Conservation (phyloP, 805 yeast species). For the Candida argentea region DNA sequence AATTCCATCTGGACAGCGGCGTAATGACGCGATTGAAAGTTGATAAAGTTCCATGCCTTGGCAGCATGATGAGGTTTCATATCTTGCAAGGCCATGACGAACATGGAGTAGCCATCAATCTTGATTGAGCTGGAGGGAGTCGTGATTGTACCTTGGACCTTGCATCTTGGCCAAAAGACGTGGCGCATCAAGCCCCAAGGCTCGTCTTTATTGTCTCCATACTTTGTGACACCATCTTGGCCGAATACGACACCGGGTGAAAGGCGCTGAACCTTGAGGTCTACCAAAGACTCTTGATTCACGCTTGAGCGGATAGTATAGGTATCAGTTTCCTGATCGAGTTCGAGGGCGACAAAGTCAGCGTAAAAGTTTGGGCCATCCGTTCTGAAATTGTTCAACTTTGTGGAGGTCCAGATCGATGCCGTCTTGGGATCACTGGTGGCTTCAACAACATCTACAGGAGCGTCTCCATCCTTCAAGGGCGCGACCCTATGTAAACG, state of each 20-base stretch:
- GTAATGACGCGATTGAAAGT: conserved; percentile 68
- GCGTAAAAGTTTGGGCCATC: conserved; percentile 77
- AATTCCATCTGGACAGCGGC: conserved; percentile 89
- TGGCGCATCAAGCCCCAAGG: conserved; percentile 99
- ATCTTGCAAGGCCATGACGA: conserved; percentile 94
- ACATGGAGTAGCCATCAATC: conserved; percentile 53
- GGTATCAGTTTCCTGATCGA: conserved; percentile 45
- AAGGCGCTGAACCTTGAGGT: conserved; percentile 48
- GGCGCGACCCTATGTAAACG: conserved; percentile 50
- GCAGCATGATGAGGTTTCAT: conserved; percentile 99
- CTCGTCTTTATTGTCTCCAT: conserved; percentile 71
- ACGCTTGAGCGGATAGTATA: conserved; percentile 50
- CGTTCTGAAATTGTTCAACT: conserved; percentile 65
- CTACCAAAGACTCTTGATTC: conserved; percentile 59
- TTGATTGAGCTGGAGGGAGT: conserved; percentile 7
- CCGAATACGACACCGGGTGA: conserved; percentile 88
- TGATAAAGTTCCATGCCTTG: conserved; percentile 87
- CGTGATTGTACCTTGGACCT: conserved; percentile 53
- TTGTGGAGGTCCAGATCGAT: conserved; percentile 81
- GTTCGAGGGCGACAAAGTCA: conserved; percentile 53
- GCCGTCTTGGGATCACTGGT: not conserved
- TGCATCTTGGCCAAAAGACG: conserved; percentile 89
- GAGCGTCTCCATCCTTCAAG: conserved; percentile 19
- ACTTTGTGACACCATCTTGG: conserved; percentile 71
- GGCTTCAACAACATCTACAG: not conserved